Evolutionary conservation across 345 rosid genomes (phyloP).

Genomic region (Arabidopsis suecica): DNA sequence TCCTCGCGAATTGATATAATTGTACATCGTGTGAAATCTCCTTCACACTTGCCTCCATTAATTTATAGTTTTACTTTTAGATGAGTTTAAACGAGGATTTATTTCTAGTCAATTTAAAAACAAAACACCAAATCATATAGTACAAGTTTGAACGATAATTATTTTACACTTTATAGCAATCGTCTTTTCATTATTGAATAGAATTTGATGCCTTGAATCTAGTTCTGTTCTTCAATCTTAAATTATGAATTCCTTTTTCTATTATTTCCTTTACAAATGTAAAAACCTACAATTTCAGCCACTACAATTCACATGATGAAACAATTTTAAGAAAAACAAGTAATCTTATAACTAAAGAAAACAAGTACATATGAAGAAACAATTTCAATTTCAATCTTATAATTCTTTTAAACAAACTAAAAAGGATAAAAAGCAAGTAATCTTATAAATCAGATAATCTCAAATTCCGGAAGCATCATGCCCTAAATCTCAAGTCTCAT

Average conservation of each 20-base stretch:
- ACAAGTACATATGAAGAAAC: neutral
- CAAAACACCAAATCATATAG: neutral
- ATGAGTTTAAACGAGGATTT: neutral
- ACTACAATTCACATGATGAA: neutral
- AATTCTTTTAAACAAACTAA: no score
- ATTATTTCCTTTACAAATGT: neutral
- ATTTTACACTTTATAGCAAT: neutral
- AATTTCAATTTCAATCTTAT: neutral
- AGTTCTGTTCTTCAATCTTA: slow-evolving; percentile 3
- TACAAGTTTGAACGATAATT: neutral
- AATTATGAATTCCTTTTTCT: neutral
- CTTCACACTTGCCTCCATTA: no score
- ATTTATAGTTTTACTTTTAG: neutral
- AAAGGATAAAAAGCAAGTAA: neutral
- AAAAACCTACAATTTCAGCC: neutral
- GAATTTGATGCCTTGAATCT: neutral
- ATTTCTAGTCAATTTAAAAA: neutral
- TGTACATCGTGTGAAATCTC: no score
- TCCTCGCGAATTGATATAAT: no score
- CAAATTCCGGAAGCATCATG: neutral
- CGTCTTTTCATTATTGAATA: neutral
- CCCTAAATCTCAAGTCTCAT: slow-evolving; percentile 1
- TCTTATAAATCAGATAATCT: neutral
- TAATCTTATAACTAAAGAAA: neutral
- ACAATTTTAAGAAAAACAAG: neutral